Evolutionary conservation across 352 stramenopile genomes (phyloP).

Genomic region (Globisporangium uncinulatum): DNA sequence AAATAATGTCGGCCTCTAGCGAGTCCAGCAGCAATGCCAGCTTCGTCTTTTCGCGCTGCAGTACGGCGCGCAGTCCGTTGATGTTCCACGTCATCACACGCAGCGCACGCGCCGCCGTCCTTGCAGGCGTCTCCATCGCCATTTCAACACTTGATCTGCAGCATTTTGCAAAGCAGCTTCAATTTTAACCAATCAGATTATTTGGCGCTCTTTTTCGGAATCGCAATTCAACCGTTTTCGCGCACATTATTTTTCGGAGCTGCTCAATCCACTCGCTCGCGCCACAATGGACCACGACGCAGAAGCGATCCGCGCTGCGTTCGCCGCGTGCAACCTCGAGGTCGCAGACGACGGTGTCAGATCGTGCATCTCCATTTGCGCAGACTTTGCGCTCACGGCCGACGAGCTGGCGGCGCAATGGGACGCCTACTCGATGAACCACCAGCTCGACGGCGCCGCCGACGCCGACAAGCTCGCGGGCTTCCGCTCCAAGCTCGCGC

Average conservation of each 20-base stretch:
- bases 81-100: conserved; percentile 83
- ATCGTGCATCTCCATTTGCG: conserved; percentile 63
- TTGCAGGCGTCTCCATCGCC: neutral
- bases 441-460: conserved; percentile 56
- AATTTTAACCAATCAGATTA: conserved; percentile 1
- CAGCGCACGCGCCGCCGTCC: conserved; percentile 17
- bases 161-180: too few species aligned
- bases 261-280: too few species aligned
- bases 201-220: too few species aligned
- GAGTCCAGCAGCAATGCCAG: conserved; percentile 44
- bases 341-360: conserved; percentile 56
- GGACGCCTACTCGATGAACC: conserved; percentile 85
- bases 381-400: conserved; percentile 71
- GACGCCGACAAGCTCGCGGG: conserved; percentile 51
- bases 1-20: conserved; percentile 68
- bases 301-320: conserved; percentile 56
- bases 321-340: conserved; percentile 72
- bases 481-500: conserved; percentile 66
- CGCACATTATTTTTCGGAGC: neutral
- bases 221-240: neutral
- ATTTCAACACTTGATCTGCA: too few species aligned
- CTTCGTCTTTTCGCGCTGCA: conserved; percentile 51
- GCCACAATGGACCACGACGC: conserved; percentile 48
- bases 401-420: conserved; percentile 76
- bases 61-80: conserved; percentile 73